Conservation (phyloP, 805 yeast genomes). For the Hermanozyma aechmeae region DNA sequence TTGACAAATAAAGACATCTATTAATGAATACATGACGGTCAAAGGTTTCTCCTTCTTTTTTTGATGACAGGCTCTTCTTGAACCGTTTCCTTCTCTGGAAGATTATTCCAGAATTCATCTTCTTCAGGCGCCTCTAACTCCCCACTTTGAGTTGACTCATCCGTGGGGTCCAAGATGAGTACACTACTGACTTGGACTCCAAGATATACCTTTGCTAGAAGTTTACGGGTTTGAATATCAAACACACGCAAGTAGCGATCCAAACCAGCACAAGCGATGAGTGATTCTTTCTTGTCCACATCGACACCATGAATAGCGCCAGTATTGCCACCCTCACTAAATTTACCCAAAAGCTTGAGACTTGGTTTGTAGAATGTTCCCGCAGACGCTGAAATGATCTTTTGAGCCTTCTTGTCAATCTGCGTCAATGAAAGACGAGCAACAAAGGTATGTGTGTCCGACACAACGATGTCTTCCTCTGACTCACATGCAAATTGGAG, state of each 20-base stretch:
- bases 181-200: constrained; percentile 62
- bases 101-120: constrained; percentile 31
- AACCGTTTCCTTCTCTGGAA: constrained; percentile 21
- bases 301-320: constrained; percentile 72
- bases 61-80: constrained; percentile 12
- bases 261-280: constrained; percentile 71
- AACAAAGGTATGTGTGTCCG: constrained; percentile 64
- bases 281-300: constrained; percentile 23
- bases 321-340: constrained; percentile 36
- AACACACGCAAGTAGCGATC: constrained; percentile 82
- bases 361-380: constrained; percentile 36
- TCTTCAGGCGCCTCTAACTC: constrained; percentile 20
- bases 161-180: constrained; percentile 40
- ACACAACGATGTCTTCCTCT: constrained; percentile 43
- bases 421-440: constrained; percentile 38
- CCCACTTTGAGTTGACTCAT: constrained; percentile 23
- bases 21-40: too few species aligned
- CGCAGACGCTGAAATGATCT: constrained; percentile 32
- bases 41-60: constrained; percentile 22
- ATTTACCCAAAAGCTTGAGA: constrained; percentile 59
- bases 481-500: constrained; percentile 26
- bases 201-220: constrained; percentile 61
- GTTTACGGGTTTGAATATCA: constrained; percentile 48
- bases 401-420: constrained; percentile 26
- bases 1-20: too few species aligned